These are phyloP conservation scores for Neonectria ditissima DNA, from an alignment of 2,329 filamentous ascomycete genomes.

Conservation along the genomic window DNA sequence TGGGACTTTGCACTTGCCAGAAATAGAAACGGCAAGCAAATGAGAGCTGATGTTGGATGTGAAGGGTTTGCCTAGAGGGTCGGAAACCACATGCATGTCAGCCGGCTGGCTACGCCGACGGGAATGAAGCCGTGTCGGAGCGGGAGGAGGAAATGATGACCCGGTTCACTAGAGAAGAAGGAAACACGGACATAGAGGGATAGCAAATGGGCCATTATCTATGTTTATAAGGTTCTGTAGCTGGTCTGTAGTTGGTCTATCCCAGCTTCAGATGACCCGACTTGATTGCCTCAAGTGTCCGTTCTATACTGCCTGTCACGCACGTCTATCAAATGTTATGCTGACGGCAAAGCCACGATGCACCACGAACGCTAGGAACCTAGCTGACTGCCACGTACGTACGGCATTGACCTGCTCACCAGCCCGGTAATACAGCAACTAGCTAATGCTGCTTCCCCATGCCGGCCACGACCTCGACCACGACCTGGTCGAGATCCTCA, in stretches of 20 bases:
- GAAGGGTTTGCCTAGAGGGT: conserved; percentile 8
- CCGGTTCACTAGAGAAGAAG: conserved; percentile 1
- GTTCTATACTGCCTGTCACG: background rate
- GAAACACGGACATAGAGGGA: background rate
- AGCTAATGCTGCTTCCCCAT: conserved; percentile 25
- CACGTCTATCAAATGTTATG: background rate
- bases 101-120: conserved; percentile 4
- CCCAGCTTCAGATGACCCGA: background rate
- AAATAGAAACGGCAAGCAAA: conserved; percentile 18
- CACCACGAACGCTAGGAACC: background rate
- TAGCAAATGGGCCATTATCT: background rate
- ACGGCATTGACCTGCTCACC: background rate
- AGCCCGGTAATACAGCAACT: background rate
- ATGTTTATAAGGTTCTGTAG: background rate
- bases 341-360: background rate
- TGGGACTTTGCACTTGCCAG: conserved; percentile 3
- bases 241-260: background rate
- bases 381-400: background rate
- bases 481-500: conserved; percentile 58
- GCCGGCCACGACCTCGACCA: conserved; percentile 50
- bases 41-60: conserved; percentile 3
- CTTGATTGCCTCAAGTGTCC: background rate
- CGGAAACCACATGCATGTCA: conserved; percentile 5
- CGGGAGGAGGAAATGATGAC: conserved; percentile 27
- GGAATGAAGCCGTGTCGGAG: conserved; percentile 1